Percentiles rank a stretch among this genome's conserved stretches.
Evolutionary conservation across 495 filamentous ascomycete genomes (phyloP).

Genomic region (Immersiella caudata): DNA sequence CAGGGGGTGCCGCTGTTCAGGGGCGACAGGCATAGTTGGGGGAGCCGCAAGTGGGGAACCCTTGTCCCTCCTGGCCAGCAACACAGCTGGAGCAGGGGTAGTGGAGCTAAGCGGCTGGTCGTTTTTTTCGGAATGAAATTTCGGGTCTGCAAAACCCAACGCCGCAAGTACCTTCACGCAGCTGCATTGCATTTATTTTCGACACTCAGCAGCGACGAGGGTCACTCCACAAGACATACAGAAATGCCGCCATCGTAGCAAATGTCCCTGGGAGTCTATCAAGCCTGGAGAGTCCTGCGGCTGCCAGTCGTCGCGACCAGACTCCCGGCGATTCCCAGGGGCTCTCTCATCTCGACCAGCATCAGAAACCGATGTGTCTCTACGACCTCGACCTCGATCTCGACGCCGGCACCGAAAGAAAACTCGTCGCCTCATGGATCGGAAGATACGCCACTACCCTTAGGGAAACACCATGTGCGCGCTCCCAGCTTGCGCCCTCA

Average conservation of each 20-base stretch:
- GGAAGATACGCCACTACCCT: neutral
- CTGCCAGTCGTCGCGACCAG: constrained; percentile 24
- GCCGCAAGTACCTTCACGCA: neutral
- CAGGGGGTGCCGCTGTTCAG: no score
- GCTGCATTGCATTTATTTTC: neutral
- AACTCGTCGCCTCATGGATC: neutral
- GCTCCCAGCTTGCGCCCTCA: neutral
- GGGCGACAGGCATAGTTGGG: no score
- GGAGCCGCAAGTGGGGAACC: neutral
- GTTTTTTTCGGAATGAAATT: neutral
- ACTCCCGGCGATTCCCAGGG: constrained; percentile 43
- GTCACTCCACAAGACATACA: neutral
- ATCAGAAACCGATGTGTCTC: neutral
- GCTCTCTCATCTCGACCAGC: constrained; percentile 12
- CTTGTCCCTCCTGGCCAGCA: neutral
- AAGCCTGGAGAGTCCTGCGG: constrained; percentile 39
- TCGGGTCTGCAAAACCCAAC: neutral
- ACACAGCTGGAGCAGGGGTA: neutral
- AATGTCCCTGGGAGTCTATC: constrained; percentile 49
- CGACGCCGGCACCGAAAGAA: neutral
- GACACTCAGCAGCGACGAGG: neutral
- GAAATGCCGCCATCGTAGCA: constrained; percentile 41
- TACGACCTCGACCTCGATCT: constrained; percentile 1
- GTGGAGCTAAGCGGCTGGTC: neutral
- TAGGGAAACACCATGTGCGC: neutral